Evolutionary conservation across 108 stramenopile genomes (phyloP).

Genomic region (Pelagomonas calceolata): DNA sequence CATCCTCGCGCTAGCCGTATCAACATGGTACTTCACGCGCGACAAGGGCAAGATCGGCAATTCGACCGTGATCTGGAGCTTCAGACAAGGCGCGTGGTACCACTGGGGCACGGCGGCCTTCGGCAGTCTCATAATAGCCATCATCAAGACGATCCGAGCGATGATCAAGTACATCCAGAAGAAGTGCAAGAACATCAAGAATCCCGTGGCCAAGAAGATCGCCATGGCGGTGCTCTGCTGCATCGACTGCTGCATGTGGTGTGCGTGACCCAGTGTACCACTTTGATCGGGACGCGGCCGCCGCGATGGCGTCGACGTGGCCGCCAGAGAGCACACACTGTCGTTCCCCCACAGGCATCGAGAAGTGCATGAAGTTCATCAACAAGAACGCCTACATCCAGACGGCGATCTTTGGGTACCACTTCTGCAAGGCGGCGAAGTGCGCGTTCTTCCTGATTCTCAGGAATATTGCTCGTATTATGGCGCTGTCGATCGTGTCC

Average conservation of each 20-base stretch:
- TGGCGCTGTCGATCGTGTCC: constrained; percentile 14
- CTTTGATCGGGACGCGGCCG: no score
- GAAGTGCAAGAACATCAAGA: constrained; percentile 13
- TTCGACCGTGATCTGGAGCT: constrained; percentile 1
- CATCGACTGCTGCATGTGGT: constrained; percentile 34
- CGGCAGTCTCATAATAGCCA: constrained; percentile 31
- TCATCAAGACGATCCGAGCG: constrained; percentile 29
- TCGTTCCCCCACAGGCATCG: no score
- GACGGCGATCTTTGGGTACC: constrained; percentile 72
- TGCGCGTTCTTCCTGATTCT: constrained; percentile 70
- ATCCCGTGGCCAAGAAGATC: constrained; percentile 12
- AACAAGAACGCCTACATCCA: constrained; percentile 84
- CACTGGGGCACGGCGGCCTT: constrained; percentile 35
- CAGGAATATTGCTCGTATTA: constrained; percentile 19
- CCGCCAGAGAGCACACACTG: no score
- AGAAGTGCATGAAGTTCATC: constrained; percentile 63
- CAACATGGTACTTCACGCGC: constrained; percentile 22
- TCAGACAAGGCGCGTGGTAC: constrained; percentile 8
- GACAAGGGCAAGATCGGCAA: constrained; percentile 9
- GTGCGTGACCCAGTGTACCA: no score
- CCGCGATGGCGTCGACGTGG: no score
- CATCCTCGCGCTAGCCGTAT: constrained; percentile 10
- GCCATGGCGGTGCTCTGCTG: constrained; percentile 15
- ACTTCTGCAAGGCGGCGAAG: constrained; percentile 62
- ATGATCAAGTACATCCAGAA: constrained; percentile 24